Evolutionary conservation across 2,329 filamentous ascomycete species (phyloP).

Genomic region (Botrytis byssoidea): DNA sequence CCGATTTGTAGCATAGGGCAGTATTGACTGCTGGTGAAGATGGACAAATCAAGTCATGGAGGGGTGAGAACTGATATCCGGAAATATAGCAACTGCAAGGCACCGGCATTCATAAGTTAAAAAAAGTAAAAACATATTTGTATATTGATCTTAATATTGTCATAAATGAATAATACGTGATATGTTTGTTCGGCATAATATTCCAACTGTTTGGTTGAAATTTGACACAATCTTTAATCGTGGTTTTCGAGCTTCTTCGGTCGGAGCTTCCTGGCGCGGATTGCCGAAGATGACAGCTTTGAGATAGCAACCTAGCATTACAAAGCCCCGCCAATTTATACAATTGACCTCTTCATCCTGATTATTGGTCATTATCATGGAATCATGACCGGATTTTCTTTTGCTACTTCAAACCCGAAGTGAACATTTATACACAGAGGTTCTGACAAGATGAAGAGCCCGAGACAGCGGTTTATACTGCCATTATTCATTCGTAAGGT

Average conservation of each 20-base stretch:
- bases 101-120: neutral
- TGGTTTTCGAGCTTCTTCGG: constrained; percentile 3
- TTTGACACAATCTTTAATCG: neutral
- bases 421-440: constrained; percentile 28
- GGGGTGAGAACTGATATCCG: constrained; percentile 27
- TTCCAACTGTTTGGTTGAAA: neutral
- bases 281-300: constrained; percentile 35
- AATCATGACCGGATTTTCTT: constrained; percentile 31
- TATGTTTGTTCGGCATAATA: neutral
- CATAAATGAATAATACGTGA: neutral
- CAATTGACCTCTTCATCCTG: constrained; percentile 22
- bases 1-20: constrained; percentile 33
- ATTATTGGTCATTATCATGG: constrained; percentile 25
- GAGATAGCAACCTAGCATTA: constrained; percentile 18
- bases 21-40: constrained; percentile 44
- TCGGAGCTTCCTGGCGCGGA: constrained; percentile 20
- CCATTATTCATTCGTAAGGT: constrained; percentile 39
- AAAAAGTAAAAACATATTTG: neutral
- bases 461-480: constrained; percentile 33
- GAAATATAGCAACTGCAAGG: neutral
- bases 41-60: constrained; percentile 43
- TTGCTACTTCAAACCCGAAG: constrained; percentile 32
- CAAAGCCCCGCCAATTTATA: constrained; percentile 26
- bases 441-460: constrained; percentile 36
- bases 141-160: neutral